Evolutionary conservation across 208 protist species (phyloP).

Genomic region (Acanthamoeba lenticulata): DNA sequence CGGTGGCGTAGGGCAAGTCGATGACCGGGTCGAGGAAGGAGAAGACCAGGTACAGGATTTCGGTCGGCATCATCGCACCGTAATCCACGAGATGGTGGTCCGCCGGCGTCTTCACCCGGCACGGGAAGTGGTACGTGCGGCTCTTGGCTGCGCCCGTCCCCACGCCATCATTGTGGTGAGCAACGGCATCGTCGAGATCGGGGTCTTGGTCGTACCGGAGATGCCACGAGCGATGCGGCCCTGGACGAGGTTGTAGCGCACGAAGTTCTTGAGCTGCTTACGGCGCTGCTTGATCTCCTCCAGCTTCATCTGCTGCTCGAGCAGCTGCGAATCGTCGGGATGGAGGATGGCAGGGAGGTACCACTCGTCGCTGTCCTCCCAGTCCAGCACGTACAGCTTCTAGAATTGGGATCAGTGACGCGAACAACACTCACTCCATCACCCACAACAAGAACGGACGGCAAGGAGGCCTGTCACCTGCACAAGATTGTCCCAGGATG

Average conservation of each 20-base stretch:
- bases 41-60: not conserved
- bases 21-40: slow-evolving; percentile 2
- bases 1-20: not conserved
- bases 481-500: not conserved
- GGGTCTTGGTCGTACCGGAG: not conserved
- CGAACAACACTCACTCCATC: not conserved
- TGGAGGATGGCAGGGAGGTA: not conserved
- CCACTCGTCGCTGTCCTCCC: slow-evolving; percentile 10
- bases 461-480: not conserved
- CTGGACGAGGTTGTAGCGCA: slow-evolving; percentile 29
- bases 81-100: not conserved
- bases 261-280: not conserved
- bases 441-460: not conserved
- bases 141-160: not conserved
- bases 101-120: not conserved
- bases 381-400: slow-evolving; percentile 37
- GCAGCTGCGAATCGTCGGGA: not conserved
- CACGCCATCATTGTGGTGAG: not conserved
- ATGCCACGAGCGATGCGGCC: not conserved
- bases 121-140: not conserved
- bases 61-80: not conserved
- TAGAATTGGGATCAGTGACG: not conserved
- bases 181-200: not conserved
- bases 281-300: not conserved
- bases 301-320: not conserved